A percentile compares a stretch with the other conserved stretches of the same genome.
phyloP scores from a whole-genome alignment of 129 eudicot genomes.

The Erigeron canadensis region DNA sequence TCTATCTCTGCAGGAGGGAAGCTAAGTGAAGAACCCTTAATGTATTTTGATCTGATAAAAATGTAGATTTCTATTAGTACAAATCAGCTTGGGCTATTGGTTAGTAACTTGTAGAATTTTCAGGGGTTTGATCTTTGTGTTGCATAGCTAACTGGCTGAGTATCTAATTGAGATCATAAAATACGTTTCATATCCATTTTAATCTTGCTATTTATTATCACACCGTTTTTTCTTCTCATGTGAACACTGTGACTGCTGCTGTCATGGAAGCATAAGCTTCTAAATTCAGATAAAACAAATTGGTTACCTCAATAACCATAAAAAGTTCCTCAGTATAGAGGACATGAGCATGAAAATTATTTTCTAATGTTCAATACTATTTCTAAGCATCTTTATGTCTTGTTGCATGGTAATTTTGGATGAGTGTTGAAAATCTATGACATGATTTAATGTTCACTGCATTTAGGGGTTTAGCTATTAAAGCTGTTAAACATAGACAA shows the following conservation, averaged over 20 bases:
- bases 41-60: constrained; percentile 9
- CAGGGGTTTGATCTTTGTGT: not conserved
- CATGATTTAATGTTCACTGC: constrained; percentile 4
- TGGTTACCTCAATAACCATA: constrained; percentile 7
- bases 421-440: not conserved
- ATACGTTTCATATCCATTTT: not conserved
- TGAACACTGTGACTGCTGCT: constrained; percentile 6
- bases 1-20: constrained; percentile 10
- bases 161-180: not conserved
- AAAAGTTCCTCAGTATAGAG: not conserved
- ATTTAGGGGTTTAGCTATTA: constrained; percentile 15
- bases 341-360: constrained; percentile 18
- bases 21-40: constrained; percentile 8
- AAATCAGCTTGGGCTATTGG: constrained; percentile 16
- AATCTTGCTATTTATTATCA: not conserved
- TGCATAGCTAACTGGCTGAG: not conserved
- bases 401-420: constrained; percentile 10
- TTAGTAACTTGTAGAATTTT: constrained; percentile 5
- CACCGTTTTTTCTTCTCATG: constrained; percentile 12
- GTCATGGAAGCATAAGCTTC: not conserved
- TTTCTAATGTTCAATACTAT: not conserved
- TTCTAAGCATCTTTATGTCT: constrained; percentile 9
- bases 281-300: not conserved
- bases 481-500: not conserved
- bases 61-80: constrained; percentile 4